Base-by-base conservation (phyloP, 805 yeast genomes). In the Wickerhamiella australiensis region DNA sequence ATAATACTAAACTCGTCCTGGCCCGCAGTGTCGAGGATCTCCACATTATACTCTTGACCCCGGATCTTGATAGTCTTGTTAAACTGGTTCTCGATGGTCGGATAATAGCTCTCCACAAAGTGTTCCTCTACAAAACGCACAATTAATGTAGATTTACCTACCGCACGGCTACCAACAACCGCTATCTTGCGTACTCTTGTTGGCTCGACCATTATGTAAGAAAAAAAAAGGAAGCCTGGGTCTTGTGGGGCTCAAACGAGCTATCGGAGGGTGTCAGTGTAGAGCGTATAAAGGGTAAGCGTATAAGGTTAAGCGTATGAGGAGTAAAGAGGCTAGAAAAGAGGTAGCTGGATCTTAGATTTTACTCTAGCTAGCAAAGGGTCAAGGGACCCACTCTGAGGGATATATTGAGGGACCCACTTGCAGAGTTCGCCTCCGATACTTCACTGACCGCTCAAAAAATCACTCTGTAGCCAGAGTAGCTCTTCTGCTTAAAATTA, bases 1-100 rank as follows among this genome's bases (percentile, higher is more conserved):
- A 87, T 75, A 55, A 84, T 77, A 45, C 85, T 76, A 62, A 80
- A 84, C 68, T 86, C 95, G 65, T 86, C 95, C 68, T 85, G 94
- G 6, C 96, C 96, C 0, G 95, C 95, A 0, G 96, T 87, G 61
- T 87, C 96, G 53, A 86, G 69, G 49, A 87, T 83, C 63, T 86
- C 95, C 22, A 88, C 77, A 48, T 80, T 79, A 62, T 82, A 87
- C 49, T 81, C 84, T 57, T 79, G 81, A 53, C 82, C 82, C 53
- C 82, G 76, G 63, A 81, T 77, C 52, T 71, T 73, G 60, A 86
- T 73, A 31, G 73, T 71, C 62, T 83, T 85, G 61, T 79, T 73
- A 65, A 83, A 84, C 65, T 83, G 88, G 65, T 84, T 85, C 63
- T 85, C 94, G 54, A 85, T 84, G 5, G 96, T 87, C 26, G 96